phyloP scores from a whole-genome alignment of 345 rosid species.

The Toxicodendron radicans region DNA sequence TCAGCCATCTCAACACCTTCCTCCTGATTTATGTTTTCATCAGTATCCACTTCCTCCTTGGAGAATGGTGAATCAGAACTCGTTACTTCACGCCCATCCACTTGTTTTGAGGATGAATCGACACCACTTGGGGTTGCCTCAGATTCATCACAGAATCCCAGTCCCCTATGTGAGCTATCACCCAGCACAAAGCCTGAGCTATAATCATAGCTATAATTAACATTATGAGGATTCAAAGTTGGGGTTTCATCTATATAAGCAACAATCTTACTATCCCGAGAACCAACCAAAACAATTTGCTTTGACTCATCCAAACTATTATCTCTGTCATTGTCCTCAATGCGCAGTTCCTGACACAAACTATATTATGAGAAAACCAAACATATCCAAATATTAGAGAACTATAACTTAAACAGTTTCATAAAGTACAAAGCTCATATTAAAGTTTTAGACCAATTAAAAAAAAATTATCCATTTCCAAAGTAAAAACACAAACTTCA shows the following conservation, averaged over 20 bases:
- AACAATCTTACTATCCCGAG: conserved; percentile 47
- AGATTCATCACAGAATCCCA: conserved; percentile 59
- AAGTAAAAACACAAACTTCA: background rate
- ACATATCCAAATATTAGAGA: background rate
- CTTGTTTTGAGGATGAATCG: conserved; percentile 43
- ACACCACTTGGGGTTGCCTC: conserved; percentile 47
- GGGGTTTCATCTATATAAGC: conserved; percentile 65
- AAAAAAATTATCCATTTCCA: background rate
- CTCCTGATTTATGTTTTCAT: conserved; percentile 27
- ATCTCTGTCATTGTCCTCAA: conserved; percentile 7
- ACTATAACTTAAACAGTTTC: background rate
- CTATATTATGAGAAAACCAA: conserved; percentile 33
- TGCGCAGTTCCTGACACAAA: conserved; percentile 24
- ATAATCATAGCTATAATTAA: conserved; percentile 52
- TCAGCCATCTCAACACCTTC: conserved; percentile 33
- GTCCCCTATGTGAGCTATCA: conserved; percentile 58
- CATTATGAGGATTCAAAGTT: conserved; percentile 32
- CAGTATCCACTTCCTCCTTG: conserved; percentile 38
- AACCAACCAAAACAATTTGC: conserved; percentile 46
- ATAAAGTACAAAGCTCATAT: background rate
- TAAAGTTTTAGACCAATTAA: background rate
- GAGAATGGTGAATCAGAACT: conserved; percentile 31
- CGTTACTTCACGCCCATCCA: conserved; percentile 36
- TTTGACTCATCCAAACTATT: conserved; percentile 28
- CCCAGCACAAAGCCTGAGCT: conserved; percentile 63